Evolutionary conservation across 768 basidiomycete species (phyloP), one percentile per base, ranked within the genome.

Genomic region (Tulasnella sp.): DNA sequence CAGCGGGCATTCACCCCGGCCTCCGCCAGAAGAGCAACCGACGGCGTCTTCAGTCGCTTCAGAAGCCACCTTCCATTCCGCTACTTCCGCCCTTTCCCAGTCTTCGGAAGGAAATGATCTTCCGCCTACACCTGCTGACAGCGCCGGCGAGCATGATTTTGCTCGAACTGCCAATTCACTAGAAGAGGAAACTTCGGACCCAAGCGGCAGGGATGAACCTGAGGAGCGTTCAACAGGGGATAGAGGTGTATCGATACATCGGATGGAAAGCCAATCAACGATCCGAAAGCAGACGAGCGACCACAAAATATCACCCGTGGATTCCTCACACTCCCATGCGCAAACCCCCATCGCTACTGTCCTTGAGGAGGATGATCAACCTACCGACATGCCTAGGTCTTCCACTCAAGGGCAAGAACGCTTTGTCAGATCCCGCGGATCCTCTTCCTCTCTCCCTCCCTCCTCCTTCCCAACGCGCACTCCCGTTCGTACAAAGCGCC

Each of bases 401-500:
- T 44, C 35, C 16, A 32, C 74, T 15, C 26, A 75, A n/a, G 32
- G 16, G 57, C 39, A 51, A 32, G 72, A 35, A 6, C 71, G 42
- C 44, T 75, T 32, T 18, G 26, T 69, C 70, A 80, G 35, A 40
- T 78, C 32, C 6, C 79, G 80, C 20, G 57, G 57, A n/a, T 55
- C 55, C 23, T 75, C 76, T 40, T 72, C 79, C 39, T 71, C 82
- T 81, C 32, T 78, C 74, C 82, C 86, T 18, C 89, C 93, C 37
- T 90, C 91, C 39, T 83, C 88, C 0, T 86, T 89, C 80, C 90
- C 94, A 5, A 86, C 90, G 32, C 93, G 96, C 15, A 99, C 97
- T 0, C 97, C 97, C 5, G 95, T 92, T 4, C 90, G 96, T 15
- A 99, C 97, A 2, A 99, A 99, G 83, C 91, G 97, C 5, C 92